Percentiles rank a stretch among this genome's conserved stretches.
Evolutionary conservation across 2,329 filamentous ascomycete genomes (phyloP).

Genomic region (Botrytis porri): DNA sequence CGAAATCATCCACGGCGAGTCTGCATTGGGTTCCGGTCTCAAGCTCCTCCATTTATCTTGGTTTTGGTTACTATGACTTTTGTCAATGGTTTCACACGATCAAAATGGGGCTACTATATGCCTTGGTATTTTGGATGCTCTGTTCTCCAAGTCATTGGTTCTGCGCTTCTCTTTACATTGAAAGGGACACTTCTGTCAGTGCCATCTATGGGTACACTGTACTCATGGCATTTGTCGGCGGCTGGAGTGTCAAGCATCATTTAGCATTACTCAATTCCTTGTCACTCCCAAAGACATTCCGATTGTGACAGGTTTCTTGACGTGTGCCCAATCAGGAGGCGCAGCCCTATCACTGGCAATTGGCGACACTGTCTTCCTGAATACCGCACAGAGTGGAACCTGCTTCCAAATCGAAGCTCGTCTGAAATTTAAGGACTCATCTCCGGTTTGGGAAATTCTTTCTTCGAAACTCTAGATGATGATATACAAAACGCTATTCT

Average conservation of each 20-base stretch:
- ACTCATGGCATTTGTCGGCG: neutral
- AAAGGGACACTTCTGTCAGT: neutral
- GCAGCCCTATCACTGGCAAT: neutral
- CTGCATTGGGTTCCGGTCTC: constrained; percentile 45
- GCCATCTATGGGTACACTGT: neutral
- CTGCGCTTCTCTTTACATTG: neutral
- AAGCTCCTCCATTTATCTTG: constrained; percentile 40
- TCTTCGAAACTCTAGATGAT: constrained; percentile 14
- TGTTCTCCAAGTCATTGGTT: neutral
- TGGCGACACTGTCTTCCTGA: neutral
- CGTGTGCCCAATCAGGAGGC: neutral
- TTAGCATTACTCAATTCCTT: neutral
- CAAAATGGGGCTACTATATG: constrained; percentile 40
- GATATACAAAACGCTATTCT: constrained; percentile 26
- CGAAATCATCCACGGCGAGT: constrained; percentile 48
- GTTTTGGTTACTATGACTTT: constrained; percentile 39
- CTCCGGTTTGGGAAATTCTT: constrained; percentile 13
- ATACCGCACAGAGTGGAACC: neutral
- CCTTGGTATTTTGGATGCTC: constrained; percentile 40
- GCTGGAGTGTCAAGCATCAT: neutral
- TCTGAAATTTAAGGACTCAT: constrained; percentile 23
- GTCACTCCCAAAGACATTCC: neutral
- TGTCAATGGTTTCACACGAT: constrained; percentile 37
- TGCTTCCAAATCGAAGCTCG: neutral
- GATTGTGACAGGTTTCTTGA: neutral